These are phyloP conservation scores for Dothidotthia symphoricarpi DNA, from an alignment of 2,329 filamentous ascomycete species.

Conservation along the genomic window DNA sequence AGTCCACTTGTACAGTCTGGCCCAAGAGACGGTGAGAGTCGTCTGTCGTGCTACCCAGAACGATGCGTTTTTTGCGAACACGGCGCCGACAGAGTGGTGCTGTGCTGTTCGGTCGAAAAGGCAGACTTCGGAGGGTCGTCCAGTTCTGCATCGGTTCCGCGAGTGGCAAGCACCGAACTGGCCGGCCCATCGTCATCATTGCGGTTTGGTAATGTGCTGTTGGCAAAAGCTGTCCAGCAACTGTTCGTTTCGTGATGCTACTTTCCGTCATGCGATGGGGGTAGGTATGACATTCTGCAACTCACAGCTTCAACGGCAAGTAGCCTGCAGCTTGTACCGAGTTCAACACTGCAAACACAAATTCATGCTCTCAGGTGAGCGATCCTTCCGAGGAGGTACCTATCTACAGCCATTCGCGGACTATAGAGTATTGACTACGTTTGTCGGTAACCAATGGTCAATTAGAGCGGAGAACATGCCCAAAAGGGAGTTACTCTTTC, in stretches of 20 bases:
- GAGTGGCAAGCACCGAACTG: background rate
- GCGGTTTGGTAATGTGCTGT: too few relatives aligned
- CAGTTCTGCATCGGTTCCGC: too few relatives aligned
- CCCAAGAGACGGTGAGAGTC: slow-evolving; percentile 18
- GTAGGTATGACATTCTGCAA: too few relatives aligned
- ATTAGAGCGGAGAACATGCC: slow-evolving; percentile 9
- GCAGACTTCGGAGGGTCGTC: too few relatives aligned
- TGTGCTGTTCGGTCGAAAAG: slow-evolving; percentile 4
- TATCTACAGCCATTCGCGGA: slow-evolving; percentile 35
- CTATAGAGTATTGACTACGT: slow-evolving; percentile 37
- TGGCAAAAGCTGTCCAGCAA: slow-evolving; percentile 4
- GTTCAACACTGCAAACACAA: slow-evolving; percentile 12
- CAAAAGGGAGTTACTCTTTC: slow-evolving; percentile 21
- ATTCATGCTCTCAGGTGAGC: slow-evolving; percentile 39
- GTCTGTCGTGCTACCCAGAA: slow-evolving; percentile 7
- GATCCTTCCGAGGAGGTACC: slow-evolving; percentile 24
- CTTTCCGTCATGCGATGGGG: too few relatives aligned
- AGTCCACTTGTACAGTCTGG: slow-evolving; percentile 17
- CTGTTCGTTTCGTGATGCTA: too few relatives aligned
- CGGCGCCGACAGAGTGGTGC: slow-evolving; percentile 15
- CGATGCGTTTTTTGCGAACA: slow-evolving; percentile 15
- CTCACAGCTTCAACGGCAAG: too few relatives aligned
- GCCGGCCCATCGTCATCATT: slow-evolving; percentile 11
- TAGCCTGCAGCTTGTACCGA: slow-evolving; percentile 5
- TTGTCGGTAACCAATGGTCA: slow-evolving; percentile 37